A percentile compares a stretch with the other conserved stretches of the same genome.
Evolutionary conservation across 2,329 filamentous ascomycete species (phyloP).

Genomic region (Didymella exigua): DNA sequence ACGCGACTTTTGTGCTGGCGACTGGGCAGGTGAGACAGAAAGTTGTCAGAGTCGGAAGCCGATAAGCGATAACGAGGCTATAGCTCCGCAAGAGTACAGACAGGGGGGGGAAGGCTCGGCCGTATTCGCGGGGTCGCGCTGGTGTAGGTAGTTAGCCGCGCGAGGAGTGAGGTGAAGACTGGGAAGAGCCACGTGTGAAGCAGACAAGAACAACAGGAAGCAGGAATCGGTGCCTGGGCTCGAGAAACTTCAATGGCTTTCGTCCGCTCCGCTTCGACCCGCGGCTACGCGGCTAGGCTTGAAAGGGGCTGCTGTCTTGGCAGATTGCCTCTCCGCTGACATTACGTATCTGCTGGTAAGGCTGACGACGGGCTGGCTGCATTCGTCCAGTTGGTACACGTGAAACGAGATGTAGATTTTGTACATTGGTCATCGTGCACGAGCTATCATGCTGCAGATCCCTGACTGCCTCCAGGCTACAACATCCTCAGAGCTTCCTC

Average conservation of each 20-base stretch:
- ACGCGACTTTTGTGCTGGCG: slow-evolving; percentile 12
- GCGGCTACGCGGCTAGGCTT: slow-evolving; percentile 29
- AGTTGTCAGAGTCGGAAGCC: slow-evolving; percentile 33
- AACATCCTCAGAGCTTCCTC: slow-evolving; percentile 7
- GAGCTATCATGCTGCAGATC: slow-evolving; percentile 1
- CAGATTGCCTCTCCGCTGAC: slow-evolving; percentile 2
- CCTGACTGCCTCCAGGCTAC: not conserved
- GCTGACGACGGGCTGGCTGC: slow-evolving; percentile 5
- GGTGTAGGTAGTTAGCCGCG: not conserved
- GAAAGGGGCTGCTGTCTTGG: slow-evolving; percentile 32
- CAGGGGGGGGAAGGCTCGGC: slow-evolving; percentile 12
- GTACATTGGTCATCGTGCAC: not conserved
- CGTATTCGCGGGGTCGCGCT: slow-evolving; percentile 9
- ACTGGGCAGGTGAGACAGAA: slow-evolving; percentile 22
- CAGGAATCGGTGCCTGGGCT: slow-evolving; percentile 18
- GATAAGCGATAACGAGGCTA: slow-evolving; percentile 48
- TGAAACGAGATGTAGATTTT: not conserved
- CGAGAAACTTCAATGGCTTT: slow-evolving; percentile 24
- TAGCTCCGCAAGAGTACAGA: slow-evolving; percentile 11
- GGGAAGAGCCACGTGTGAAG: slow-evolving; percentile 17
- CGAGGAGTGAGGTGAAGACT: not conserved
- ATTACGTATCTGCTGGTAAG: slow-evolving; percentile 13
- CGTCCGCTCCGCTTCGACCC: slow-evolving; percentile 30
- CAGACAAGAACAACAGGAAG: not conserved
- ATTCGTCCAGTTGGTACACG: not conserved